A percentile compares a stretch with the other conserved stretches of the same genome.
These are phyloP conservation scores for Fusarium pseudocircinatum DNA, from an alignment of 2,329 filamentous ascomycete species.

Conservation along the genomic window DNA sequence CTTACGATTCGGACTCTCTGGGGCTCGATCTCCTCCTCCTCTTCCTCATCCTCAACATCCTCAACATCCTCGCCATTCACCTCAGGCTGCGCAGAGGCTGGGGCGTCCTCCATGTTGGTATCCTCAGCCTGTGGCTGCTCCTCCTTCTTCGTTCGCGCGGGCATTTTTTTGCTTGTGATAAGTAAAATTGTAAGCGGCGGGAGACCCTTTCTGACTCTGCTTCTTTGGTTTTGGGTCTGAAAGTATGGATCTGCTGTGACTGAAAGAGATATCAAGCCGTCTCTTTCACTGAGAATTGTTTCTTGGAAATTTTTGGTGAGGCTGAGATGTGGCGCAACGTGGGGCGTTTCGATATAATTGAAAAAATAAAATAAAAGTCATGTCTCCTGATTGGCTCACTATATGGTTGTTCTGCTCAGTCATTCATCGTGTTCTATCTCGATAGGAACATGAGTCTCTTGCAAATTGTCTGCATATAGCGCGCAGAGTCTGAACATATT, in stretches of 20 bases:
- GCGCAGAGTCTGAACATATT: not conserved
- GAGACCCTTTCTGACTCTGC: not conserved
- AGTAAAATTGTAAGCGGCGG: not conserved
- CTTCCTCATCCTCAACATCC: conserved; percentile 54
- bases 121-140: conserved; percentile 47
- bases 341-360: not conserved
- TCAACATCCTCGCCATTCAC: conserved; percentile 50
- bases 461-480: not conserved
- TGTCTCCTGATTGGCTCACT: conserved; percentile 9
- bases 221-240: not conserved
- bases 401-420: not conserved
- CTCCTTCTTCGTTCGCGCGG: conserved; percentile 52
- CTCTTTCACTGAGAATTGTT: conserved; percentile 8
- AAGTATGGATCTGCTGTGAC: not conserved
- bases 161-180: conserved; percentile 46
- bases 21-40: conserved; percentile 58
- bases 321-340: conserved; percentile 30
- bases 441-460: not conserved
- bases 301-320: conserved; percentile 35
- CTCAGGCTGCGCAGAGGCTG: conserved; percentile 50
- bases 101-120: conserved; percentile 57
- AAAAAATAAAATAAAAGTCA: not conserved
- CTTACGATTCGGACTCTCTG: conserved; percentile 72
- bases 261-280: conserved; percentile 8
- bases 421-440: not conserved